phyloP scores from a whole-genome alignment of 2,329 filamentous ascomycete genomes.

The Beauveria medogensis region DNA sequence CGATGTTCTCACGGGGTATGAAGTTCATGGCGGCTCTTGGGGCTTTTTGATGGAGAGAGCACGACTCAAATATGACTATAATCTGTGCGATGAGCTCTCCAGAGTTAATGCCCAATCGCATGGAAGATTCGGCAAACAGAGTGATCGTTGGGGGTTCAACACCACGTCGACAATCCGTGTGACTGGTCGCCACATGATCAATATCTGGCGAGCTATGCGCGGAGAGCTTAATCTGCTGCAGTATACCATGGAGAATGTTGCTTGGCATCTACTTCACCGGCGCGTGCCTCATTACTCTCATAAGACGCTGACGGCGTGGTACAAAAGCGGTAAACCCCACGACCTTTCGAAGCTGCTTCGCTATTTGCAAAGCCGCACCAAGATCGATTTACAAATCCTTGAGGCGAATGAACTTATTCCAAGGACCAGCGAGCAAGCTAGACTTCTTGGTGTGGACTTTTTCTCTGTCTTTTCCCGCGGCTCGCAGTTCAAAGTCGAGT shows the following conservation, averaged over 20 bases:
- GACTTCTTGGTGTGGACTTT: conserved; percentile 89
- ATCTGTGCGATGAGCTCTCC: conserved; percentile 85
- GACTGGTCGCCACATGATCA: conserved; percentile 94
- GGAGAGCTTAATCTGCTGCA: conserved; percentile 85
- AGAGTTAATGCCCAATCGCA: conserved; percentile 78
- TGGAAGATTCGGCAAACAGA: conserved; percentile 76
- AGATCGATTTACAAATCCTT: conserved; percentile 81
- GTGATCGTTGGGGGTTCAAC: conserved; percentile 87
- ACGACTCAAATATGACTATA: conserved; percentile 75
- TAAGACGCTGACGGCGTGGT: conserved; percentile 75
- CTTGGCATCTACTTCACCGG: conserved; percentile 79
- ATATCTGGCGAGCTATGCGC: conserved; percentile 93
- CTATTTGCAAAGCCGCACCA: conserved; percentile 68
- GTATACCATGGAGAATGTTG: conserved; percentile 94
- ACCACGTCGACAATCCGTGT: conserved; percentile 86
- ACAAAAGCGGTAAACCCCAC: conserved; percentile 56
- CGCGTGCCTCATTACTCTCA: conserved; percentile 84
- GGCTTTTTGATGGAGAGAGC: conserved; percentile 92
- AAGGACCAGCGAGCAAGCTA: conserved; percentile 87
- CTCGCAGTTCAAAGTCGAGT: conserved; percentile 98
- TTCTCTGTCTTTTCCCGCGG: conserved; percentile 92
- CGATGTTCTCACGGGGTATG: conserved; percentile 88
- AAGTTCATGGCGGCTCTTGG: conserved; percentile 91
- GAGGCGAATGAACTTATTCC: conserved; percentile 83
- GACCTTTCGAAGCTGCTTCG: conserved; percentile 68